These are phyloP conservation scores for Neurospora sublineolata DNA, from an alignment of 495 filamentous ascomycete genomes.

Conservation along the genomic window DNA sequence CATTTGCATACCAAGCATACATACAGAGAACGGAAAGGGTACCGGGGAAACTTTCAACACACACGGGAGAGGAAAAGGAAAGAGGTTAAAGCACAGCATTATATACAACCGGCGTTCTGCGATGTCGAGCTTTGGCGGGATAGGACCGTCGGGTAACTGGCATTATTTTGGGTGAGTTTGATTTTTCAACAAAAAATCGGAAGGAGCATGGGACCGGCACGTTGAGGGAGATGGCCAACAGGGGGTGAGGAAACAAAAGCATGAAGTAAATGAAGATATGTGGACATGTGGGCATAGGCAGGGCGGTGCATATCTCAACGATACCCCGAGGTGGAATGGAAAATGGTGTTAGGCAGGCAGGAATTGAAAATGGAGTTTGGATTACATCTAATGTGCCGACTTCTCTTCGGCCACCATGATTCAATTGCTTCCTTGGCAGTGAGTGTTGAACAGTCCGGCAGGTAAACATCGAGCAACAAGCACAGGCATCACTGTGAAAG, in stretches of 20 bases:
- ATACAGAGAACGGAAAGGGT: background rate
- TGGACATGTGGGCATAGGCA: background rate
- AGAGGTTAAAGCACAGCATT: background rate
- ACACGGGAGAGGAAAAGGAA: background rate
- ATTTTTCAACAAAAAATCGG: background rate
- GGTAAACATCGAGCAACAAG: background rate
- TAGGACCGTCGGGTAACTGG: background rate
- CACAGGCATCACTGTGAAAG: background rate
- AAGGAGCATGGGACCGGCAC: background rate
- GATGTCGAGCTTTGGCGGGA: background rate
- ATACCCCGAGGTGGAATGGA: background rate
- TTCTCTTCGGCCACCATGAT: background rate
- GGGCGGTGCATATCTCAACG: background rate
- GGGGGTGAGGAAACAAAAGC: background rate
- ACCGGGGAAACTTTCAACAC: background rate
- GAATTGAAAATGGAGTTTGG: background rate
- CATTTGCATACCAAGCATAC: background rate
- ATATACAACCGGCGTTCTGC: background rate
- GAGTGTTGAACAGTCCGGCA: background rate
- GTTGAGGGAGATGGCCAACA: background rate
- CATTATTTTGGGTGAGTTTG: background rate
- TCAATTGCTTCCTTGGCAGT: background rate
- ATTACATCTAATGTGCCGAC: background rate
- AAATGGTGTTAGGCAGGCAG: background rate
- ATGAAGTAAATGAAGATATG: background rate